Conservation (phyloP, 805 yeast species). For the Saccharomycopsis lassenensis region DNA sequence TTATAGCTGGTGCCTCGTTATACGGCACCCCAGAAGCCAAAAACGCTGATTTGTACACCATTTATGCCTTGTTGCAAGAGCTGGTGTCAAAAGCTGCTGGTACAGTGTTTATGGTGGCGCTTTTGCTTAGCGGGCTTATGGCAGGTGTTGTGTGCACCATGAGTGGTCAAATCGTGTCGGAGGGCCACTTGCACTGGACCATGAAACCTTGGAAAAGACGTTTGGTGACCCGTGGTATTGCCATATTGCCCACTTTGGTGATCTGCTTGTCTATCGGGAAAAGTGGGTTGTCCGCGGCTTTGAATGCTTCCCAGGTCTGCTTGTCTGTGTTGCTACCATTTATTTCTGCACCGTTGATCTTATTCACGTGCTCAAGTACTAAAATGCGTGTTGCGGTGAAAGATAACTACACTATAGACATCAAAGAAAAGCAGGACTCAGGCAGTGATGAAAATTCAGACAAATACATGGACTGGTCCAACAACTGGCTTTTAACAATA, state of each 20-base stretch:
- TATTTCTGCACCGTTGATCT: constrained; percentile 74
- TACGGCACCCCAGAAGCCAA: constrained; percentile 59
- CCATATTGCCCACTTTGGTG: constrained; percentile 71
- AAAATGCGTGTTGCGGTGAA: constrained; percentile 46
- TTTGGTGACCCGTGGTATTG: constrained; percentile 61
- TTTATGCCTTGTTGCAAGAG: constrained; percentile 50
- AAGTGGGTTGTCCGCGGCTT: constrained; percentile 56
- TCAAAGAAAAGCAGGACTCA: constrained; percentile 10
- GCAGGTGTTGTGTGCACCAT: constrained; percentile 92
- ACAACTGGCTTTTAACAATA: constrained; percentile 36
- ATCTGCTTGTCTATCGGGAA: constrained; percentile 66
- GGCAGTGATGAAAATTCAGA: background rate
- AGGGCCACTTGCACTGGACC: constrained; percentile 81
- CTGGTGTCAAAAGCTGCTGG: constrained; percentile 72
- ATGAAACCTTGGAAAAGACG: constrained; percentile 73
- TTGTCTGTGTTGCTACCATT: constrained; percentile 76
- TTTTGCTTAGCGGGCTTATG: constrained; percentile 76
- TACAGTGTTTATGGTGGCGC: constrained; percentile 72
- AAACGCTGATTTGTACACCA: constrained; percentile 74
- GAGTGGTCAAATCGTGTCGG: constrained; percentile 82
- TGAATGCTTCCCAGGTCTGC: constrained; percentile 81
- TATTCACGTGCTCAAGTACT: constrained; percentile 59
- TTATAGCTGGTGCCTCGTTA: constrained; percentile 73
- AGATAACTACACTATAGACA: constrained; percentile 14
- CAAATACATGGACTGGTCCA: constrained; percentile 41